Evolutionary conservation across 495 filamentous ascomycete species (phyloP), one percentile per base, ranked within the genome.

Genomic region (Penicillium crystallinum): DNA sequence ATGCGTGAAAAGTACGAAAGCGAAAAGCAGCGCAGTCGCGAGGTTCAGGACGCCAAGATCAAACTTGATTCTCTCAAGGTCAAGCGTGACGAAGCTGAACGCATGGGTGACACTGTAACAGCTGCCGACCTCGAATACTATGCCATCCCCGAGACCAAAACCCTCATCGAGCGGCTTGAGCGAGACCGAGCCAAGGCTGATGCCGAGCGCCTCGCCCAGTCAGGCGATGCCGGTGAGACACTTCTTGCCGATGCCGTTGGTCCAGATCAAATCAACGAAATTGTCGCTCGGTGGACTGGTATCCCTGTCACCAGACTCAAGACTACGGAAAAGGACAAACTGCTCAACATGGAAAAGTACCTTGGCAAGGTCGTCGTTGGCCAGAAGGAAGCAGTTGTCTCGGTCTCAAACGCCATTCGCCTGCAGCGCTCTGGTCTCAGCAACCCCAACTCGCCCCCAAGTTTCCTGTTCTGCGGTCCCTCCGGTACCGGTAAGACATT

Each of bases 201-300:
- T 70, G 81, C 81, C 10, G 85, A 92, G 33, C 76, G 87, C 11
- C 86, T 78, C 56, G 77, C 77, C 14, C 78, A 72, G 10, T 59
- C 66, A 0, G 82, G 78, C 30, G 76, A 78, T 29, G 66, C 69
- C 4, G 85, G 82, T 38, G 80, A 82, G 46, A 68, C 81, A 15
- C 80, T 97, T 59, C 77, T 96, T 35, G 90, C 91, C 9, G 93
- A 98, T 66, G 78, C 93, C 6, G 93, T 98, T 47, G 95, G 95
- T 11, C 90, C 93, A 4, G 93, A 98, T 48, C 92, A 98, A 65
- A 98, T 98, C 79, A 97, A 98, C 70, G 93, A 98, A 65, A 97
- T 97, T 48, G 93, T 98, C 29, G 88, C 86, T 31, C 82, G 89
- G 21, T 96, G 90, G 90, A 97, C 95, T 9, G 93, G 93, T 55